These are phyloP conservation scores for Heteromeles arbutifolia DNA, from an alignment of 306 rosid genomes.

Conservation along the genomic window DNA sequence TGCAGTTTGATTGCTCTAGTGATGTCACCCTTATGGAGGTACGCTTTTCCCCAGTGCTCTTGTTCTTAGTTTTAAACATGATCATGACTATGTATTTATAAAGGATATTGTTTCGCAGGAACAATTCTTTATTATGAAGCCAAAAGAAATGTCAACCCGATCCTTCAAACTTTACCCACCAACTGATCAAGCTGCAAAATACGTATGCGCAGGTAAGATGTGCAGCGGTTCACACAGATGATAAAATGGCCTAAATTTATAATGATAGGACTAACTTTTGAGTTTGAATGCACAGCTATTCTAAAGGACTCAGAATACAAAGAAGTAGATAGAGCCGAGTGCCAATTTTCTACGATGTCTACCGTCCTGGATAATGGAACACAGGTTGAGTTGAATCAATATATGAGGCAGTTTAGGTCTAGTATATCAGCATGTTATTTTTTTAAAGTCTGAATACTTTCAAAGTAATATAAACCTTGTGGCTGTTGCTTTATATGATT, in stretches of 20 bases:
- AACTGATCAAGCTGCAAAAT: constrained; percentile 85
- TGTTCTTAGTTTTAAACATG: neutral
- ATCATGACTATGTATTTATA: neutral
- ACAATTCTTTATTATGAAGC: constrained; percentile 82
- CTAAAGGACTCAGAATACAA: constrained; percentile 79
- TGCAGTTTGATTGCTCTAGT: constrained; percentile 91
- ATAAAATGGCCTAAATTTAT: neutral
- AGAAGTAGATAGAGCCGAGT: constrained; percentile 91
- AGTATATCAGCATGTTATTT: neutral
- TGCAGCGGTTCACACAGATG: constrained; percentile 11
- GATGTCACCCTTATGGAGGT: constrained; percentile 93
- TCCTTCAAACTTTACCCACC: constrained; percentile 76
- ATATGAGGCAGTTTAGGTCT: neutral
- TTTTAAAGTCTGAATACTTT: neutral
- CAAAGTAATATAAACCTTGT: neutral
- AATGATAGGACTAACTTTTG: neutral
- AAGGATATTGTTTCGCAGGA: constrained; percentile 40
- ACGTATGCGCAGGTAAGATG: constrained; percentile 65
- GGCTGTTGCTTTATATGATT: neutral
- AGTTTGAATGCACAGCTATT: constrained; percentile 57
- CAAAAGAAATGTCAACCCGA: constrained; percentile 50
- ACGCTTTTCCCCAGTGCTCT: neutral
- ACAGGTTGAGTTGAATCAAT: constrained; percentile 36
- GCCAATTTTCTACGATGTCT: constrained; percentile 80
- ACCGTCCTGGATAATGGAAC: constrained; percentile 88